Evolutionary conservation across 164 flowering plant species (phyloP).

Genomic region (Piper betle): DNA sequence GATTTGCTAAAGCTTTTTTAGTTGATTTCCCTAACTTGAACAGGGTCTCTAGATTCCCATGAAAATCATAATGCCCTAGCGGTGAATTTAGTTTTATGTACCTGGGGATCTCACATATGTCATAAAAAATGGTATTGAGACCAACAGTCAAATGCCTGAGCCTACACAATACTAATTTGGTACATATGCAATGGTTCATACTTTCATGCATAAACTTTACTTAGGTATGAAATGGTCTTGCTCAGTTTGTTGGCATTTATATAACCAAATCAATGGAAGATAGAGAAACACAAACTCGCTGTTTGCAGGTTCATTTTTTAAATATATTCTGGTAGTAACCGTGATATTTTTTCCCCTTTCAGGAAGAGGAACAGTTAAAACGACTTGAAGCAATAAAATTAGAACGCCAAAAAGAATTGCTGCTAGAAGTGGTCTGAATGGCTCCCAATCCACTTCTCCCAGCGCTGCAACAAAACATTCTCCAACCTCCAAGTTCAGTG

Average conservation of each 20-base stretch:
- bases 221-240: not conserved
- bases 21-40: too few relatives aligned
- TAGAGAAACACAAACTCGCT: not conserved
- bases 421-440: slow-evolving; percentile 37
- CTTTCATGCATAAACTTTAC: not conserved
- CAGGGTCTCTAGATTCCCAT: too few relatives aligned
- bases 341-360: slow-evolving; percentile 11
- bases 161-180: not conserved
- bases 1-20: too few relatives aligned
- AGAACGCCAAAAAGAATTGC: slow-evolving; percentile 89
- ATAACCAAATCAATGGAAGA: not conserved
- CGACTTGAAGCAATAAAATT: slow-evolving; percentile 68
- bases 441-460: slow-evolving; percentile 34
- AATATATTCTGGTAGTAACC: slow-evolving; percentile 1
- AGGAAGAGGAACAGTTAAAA: slow-evolving; percentile 74
- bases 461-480: slow-evolving; percentile 47
- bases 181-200: not conserved
- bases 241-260: not conserved
- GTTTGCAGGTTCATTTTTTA: not conserved
- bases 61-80: too few relatives aligned
- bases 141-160: too few relatives aligned
- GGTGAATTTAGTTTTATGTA: too few relatives aligned
- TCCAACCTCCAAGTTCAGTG: slow-evolving; percentile 68
- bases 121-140: too few relatives aligned
- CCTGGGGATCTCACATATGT: too few relatives aligned